Evolutionary conservation across 2,329 filamentous ascomycete genomes (phyloP).

Genomic region (Alternaria angustiovoidea): DNA sequence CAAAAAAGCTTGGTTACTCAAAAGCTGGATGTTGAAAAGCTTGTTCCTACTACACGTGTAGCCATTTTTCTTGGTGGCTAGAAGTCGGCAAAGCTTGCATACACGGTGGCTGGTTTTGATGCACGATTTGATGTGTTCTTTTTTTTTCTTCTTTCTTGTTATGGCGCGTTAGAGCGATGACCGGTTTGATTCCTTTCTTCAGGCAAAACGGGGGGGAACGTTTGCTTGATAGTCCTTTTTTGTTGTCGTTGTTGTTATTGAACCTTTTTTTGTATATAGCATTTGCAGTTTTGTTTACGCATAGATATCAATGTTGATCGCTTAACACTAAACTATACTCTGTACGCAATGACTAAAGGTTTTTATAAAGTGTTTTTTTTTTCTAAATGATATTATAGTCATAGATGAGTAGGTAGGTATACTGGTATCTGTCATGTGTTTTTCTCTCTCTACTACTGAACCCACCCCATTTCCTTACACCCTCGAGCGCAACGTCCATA

Average conservation of each 20-base stretch:
- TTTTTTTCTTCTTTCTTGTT: not conserved
- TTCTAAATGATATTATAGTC: not conserved
- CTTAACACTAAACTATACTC: not conserved
- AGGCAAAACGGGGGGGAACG: not conserved
- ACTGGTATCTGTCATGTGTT: not conserved
- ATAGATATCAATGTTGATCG: not conserved
- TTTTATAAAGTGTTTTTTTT: not conserved
- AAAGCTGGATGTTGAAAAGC: not conserved
- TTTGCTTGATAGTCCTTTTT: not conserved
- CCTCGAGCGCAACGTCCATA: not conserved
- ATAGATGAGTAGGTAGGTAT: not conserved
- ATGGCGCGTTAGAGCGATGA: constrained; percentile 11
- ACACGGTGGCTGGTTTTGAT: not conserved
- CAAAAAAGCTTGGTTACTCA: too few relatives aligned
- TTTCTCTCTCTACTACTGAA: not conserved
- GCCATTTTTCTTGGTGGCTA: not conserved
- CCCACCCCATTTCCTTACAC: not conserved
- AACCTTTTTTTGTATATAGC: not conserved
- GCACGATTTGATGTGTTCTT: not conserved
- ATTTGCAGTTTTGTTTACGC: not conserved
- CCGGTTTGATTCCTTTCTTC: not conserved
- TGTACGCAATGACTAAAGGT: not conserved
- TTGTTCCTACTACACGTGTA: not conserved
- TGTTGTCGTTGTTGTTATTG: not conserved
- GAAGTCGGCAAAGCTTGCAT: not conserved